These are phyloP conservation scores for Scutellaria galericulata DNA, from an alignment of 257 asterid genomes.

Conservation along the genomic window DNA sequence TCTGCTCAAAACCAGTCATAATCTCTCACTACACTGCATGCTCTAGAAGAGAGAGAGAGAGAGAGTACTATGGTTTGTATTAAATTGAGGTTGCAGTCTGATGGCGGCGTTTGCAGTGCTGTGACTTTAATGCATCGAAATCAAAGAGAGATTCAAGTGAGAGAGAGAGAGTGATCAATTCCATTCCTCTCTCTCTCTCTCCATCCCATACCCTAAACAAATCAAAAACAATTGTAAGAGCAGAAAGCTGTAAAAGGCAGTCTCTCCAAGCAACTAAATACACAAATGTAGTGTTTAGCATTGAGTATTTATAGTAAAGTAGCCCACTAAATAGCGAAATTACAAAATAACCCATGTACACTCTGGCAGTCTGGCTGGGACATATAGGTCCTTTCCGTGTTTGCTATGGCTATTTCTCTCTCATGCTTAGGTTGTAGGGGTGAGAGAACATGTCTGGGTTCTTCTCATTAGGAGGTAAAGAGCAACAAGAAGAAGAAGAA, in stretches of 20 bases:
- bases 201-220: constrained; percentile 37
- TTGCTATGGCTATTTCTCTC: constrained; percentile 55
- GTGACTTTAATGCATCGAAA: constrained; percentile 63
- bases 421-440: constrained; percentile 43
- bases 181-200: constrained; percentile 14
- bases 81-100: constrained; percentile 74
- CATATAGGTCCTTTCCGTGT: neutral
- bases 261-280: constrained; percentile 27
- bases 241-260: constrained; percentile 41
- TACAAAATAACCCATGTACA: too few relatives aligned
- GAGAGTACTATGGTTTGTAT: constrained; percentile 43
- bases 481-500: constrained; percentile 23
- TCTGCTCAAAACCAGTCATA: constrained; percentile 34
- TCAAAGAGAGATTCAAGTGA: constrained; percentile 26
- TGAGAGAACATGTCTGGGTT: constrained; percentile 65
- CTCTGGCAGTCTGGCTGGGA: neutral
- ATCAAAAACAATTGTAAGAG: constrained; percentile 42
- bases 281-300: constrained; percentile 18
- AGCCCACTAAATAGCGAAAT: too few relatives aligned
- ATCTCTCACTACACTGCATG: constrained; percentile 27
- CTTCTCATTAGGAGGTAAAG: constrained; percentile 60
- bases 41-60: neutral
- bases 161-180: too few relatives aligned
- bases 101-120: constrained; percentile 98
- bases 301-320: too few relatives aligned